Conservation (phyloP, 305 asterid species). For the Fraxinus baroniana region DNA sequence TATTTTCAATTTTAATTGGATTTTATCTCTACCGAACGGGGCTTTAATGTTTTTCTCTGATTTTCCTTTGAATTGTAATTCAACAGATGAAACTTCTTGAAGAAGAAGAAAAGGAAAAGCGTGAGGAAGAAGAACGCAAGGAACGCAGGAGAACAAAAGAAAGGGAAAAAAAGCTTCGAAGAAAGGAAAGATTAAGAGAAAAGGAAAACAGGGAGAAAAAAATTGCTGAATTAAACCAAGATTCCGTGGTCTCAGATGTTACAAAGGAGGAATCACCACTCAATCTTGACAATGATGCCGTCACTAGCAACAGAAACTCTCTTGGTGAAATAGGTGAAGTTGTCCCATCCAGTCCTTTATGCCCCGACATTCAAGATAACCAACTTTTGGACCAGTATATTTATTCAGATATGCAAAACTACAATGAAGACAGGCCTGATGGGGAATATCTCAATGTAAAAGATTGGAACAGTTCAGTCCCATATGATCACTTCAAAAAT, state of each 20-base stretch:
- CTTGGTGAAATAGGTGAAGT: slow-evolving; percentile 53
- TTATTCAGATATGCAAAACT: slow-evolving; percentile 44
- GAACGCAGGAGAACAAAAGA: slow-evolving; percentile 89
- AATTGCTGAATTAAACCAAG: slow-evolving; percentile 39
- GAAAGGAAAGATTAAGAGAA: slow-evolving; percentile 87
- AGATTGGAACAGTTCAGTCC: slow-evolving; percentile 44
- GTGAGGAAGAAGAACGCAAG: slow-evolving; percentile 70
- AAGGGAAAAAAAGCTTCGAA: slow-evolving; percentile 85
- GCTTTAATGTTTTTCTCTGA: slow-evolving; percentile 22
- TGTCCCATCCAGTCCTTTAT: slow-evolving; percentile 45
- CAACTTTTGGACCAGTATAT: slow-evolving; percentile 48
- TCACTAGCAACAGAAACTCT: slow-evolving; percentile 42
- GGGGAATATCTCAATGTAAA: slow-evolving; percentile 40
- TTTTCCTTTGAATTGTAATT: slow-evolving; percentile 28
- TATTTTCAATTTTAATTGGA: too few species aligned
- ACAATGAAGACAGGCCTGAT: slow-evolving; percentile 47
- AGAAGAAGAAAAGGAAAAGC: slow-evolving; percentile 95
- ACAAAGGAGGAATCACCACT: slow-evolving; percentile 41
- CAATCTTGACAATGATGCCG: slow-evolving; percentile 43
- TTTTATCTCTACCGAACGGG: too few species aligned
- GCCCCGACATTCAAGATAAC: slow-evolving; percentile 55
- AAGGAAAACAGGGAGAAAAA: slow-evolving; percentile 74
- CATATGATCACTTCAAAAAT: slow-evolving; percentile 47
- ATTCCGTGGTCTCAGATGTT: slow-evolving; percentile 39
- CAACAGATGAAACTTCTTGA: slow-evolving; percentile 89